A percentile compares a stretch with the other conserved stretches of the same genome.
Conservation (phyloP, 2,329 filamentous ascomycete species). For the Phaeomoniella chlamydospora region DNA sequence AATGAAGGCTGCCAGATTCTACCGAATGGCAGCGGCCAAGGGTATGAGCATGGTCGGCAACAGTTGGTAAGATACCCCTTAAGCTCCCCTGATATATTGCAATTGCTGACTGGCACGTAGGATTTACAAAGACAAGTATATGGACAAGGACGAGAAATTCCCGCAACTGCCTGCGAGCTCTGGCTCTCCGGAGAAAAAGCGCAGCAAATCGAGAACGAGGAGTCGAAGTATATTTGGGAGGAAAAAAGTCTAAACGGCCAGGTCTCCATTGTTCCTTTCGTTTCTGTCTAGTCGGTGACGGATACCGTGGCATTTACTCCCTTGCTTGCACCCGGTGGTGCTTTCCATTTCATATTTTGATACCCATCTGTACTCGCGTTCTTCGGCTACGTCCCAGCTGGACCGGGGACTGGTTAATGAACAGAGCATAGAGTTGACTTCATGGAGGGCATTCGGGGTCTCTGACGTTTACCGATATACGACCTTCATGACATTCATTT, state of each 20-base stretch:
- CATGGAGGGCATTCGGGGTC: too few relatives aligned
- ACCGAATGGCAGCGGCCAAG: constrained; percentile 78
- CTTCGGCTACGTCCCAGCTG: too few relatives aligned
- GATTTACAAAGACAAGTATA: constrained; percentile 95
- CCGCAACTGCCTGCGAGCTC: constrained; percentile 18
- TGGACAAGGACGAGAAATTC: constrained; percentile 44
- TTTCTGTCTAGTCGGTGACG: too few relatives aligned
- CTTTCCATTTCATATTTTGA: too few relatives aligned
- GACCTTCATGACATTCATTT: too few relatives aligned
- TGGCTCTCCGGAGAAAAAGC: constrained; percentile 45
- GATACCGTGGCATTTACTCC: too few relatives aligned
- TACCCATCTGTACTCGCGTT: too few relatives aligned
- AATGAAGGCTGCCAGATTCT: constrained; percentile 84
- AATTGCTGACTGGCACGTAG: constrained; percentile 29
- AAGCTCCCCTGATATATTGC: too few relatives aligned
- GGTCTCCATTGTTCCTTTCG: background rate
- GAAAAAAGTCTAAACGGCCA: constrained; percentile 25
- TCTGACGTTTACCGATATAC: too few relatives aligned
- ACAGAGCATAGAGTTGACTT: too few relatives aligned
- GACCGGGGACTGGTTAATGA: too few relatives aligned
- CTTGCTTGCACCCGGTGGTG: too few relatives aligned
- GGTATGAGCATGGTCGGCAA: constrained; percentile 97
- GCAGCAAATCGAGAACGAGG: constrained; percentile 58
- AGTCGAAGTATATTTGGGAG: constrained; percentile 54
- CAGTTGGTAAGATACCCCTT: constrained; percentile 87